Evolutionary conservation across 2,329 filamentous ascomycete species (phyloP).

Genomic region (Fusarium sp.): DNA sequence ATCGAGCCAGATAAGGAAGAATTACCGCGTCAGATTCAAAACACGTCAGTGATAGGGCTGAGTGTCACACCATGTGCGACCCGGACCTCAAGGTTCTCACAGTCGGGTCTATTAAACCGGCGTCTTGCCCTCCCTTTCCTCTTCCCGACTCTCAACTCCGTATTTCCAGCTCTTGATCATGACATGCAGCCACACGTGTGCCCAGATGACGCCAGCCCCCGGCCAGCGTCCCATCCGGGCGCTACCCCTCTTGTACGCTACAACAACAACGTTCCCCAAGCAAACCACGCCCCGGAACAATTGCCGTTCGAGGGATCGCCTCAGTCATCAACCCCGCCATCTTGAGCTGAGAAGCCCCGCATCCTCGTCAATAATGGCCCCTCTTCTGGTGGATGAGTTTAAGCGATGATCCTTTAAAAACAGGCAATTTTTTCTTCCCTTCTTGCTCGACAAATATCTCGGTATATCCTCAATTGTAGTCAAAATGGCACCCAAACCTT

Average conservation of each 20-base stretch:
- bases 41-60: no score
- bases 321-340: slow-evolving; percentile 34
- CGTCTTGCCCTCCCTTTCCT: no score
- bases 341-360: slow-evolving; percentile 24
- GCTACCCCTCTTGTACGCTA: slow-evolving; percentile 26
- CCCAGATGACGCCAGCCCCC: neutral
- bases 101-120: no score
- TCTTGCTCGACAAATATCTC: neutral
- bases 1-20: no score
- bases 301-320: slow-evolving; percentile 18
- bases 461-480: no score
- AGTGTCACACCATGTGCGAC: no score
- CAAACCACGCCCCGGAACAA: slow-evolving; percentile 17
- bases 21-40: no score
- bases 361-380: slow-evolving; percentile 21
- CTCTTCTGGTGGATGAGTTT: slow-evolving; percentile 20
- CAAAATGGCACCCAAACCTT: slow-evolving; percentile 64
- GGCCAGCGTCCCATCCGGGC: slow-evolving; percentile 5
- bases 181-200: no score
- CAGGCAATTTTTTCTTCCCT: neutral
- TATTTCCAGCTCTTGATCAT: no score
- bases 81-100: no score
- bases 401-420: slow-evolving; percentile 3
- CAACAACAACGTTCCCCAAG: slow-evolving; percentile 7
- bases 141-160: no score